Evolutionary conservation across 1,139 yeast genomes (phyloP), one percentile per base, ranked within the genome.

Genomic region (Arxiozyma heterogenica): DNA sequence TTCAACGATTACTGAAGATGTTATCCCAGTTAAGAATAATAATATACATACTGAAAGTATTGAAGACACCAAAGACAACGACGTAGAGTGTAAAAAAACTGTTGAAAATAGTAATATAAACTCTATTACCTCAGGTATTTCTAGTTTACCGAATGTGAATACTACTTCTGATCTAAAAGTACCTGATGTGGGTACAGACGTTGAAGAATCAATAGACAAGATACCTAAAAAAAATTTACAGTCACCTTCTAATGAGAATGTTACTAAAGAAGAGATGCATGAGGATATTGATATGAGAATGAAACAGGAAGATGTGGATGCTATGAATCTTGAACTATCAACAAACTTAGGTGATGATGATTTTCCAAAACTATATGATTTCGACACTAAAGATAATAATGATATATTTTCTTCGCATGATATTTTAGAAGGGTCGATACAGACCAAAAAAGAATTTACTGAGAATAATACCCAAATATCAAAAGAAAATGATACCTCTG

Each of bases 321-420:
- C 54, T 15, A 11, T 55, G 42, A 60, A 59, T 25, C 49, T 62
- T 39, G 64, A 61, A 34, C 34, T 58, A 48, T 53, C 61, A 44
- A 55, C 59, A 42, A 54, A 58, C 25, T 43, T 63, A 17, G 65
- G 61, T 42, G 57, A 59, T 48, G 64, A 62, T 39, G 64, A 62
- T 43, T 60, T 65, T 51, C 61, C 66, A 15, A 64, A 62, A 52
- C 53, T 66, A 9, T 52, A 64, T 12, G 68, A 64, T 30, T 57
- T 66, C 43, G 67, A 65, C 47, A 58, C 63, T 23, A 64, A 64
- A 52, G 66, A 64, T 18, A 68, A 65, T 51, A 62, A 63, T 46
- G 67, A 64, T 49, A 49, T 64, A 52, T 65, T 66, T 55, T 56
- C 60, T 21, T 51, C 62, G 0, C 54, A 55, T 47, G 62, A 61